Base-by-base conservation (phyloP, 2,329 filamentous ascomycete species). In the Daldinia eschscholtzii region DNA sequence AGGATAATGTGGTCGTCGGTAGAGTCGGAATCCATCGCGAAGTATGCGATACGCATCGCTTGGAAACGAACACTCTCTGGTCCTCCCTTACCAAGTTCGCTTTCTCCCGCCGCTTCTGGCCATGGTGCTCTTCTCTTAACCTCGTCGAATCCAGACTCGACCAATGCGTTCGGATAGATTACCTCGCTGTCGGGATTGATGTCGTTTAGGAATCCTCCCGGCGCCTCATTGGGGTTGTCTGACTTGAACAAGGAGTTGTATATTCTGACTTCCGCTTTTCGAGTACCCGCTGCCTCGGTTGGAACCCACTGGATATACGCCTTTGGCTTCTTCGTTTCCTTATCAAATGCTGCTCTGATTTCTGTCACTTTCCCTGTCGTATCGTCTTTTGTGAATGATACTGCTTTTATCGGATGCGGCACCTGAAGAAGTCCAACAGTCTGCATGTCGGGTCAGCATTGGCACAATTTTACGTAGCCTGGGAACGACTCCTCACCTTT, bases 271-370 rank as follows among this genome's bases (percentile, higher is more conserved):
- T 94, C 92, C 12, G 91, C 90, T 72, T 89, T 89, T 13, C 85
- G 85, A 0, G 91, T 87, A 1, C 88, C 90, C 42, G 64, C 70
- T n/a, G 61, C 64, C n/a, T 72, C 70, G 4, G 89, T 88, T 4
- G 90, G 89, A 5, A 97, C 92, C 95, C 95, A 98, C 78, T 97
- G 94, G 78, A 98, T 97, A 77, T 89, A 93, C 1, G 93, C 90
- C 82, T 97, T 95, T 46, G 91, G 89, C 74, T 89, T 88, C 76
- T 91, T 89, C 18, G 86, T 88, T 68, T 93, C 91, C 66, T 91
- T 92, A 69, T 93, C 91, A 61, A 90, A 90, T 20, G 86, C 85
- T 13, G 91, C 92, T 35, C 86, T 85, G 66, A 95, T 87, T 72
- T 89, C 87, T 1, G 84, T 90, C 48, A 94, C 86, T 57, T 85